Evolutionary conservation across 306 rosid genomes (phyloP).

Genomic region (Dryas octopetala): DNA sequence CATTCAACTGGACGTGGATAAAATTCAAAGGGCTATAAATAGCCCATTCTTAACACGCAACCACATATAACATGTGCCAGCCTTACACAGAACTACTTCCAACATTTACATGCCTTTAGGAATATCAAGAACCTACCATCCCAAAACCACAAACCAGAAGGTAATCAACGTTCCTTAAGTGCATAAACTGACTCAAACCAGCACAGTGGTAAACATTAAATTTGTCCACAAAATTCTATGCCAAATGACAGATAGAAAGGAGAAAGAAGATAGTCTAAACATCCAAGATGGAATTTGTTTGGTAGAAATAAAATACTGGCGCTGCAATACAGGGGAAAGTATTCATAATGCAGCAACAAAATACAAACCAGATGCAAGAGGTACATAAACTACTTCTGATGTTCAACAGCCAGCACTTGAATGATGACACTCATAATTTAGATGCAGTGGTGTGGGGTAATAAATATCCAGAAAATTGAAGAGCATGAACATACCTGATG

Average conservation of each 20-base stretch:
- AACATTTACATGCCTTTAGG: neutral
- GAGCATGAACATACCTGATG: slow-evolving; percentile 50
- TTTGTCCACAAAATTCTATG: neutral
- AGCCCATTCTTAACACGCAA: neutral
- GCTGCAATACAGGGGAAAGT: neutral
- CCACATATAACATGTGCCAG: neutral
- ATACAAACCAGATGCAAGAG: neutral
- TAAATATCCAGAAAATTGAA: neutral
- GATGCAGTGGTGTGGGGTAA: neutral
- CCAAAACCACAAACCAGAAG: neutral
- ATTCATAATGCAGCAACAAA: neutral
- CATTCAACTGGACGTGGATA: neutral
- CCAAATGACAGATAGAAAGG: neutral
- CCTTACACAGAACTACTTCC: neutral
- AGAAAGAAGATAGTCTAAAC: neutral
- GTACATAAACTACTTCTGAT: neutral
- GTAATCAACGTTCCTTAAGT: neutral
- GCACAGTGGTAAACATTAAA: neutral
- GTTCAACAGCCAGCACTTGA: neutral
- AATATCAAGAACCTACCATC: neutral
- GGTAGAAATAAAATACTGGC: neutral
- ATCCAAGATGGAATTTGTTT: neutral
- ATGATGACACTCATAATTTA: neutral
- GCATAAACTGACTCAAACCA: neutral
- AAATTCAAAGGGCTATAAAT: neutral